These are phyloP conservation scores for Effrenium voratum DNA, from an alignment of 73 alveolate species.

Conservation along the genomic window DNA sequence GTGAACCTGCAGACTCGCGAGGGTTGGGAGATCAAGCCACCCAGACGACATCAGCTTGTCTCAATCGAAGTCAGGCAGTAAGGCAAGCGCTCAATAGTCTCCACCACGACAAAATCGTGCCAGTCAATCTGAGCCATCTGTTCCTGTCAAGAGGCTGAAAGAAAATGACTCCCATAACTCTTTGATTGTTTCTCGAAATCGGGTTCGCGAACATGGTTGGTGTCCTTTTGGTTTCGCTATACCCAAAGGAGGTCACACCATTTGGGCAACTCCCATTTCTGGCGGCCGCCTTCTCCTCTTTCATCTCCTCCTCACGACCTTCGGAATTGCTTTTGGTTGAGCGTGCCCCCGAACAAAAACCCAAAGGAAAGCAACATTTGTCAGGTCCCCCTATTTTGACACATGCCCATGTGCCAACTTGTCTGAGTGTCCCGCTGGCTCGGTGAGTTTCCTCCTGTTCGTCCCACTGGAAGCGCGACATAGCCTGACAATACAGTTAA, in stretches of 20 bases:
- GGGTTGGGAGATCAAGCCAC: neutral
- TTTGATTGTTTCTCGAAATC: neutral
- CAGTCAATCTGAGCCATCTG: conserved; percentile 97
- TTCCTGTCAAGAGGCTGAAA: conserved; percentile 81
- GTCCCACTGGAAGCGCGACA: conserved; percentile 95
- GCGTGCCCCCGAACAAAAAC: neutral
- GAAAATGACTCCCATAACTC: neutral
- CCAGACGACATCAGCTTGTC: neutral
- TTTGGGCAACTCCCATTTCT: too few species aligned
- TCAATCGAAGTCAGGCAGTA: neutral
- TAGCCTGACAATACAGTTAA: conserved; percentile 3
- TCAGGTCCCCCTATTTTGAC: neutral
- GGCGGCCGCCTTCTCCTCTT: conserved; percentile 65
- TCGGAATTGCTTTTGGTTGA: neutral
- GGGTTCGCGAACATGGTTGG: too few species aligned
- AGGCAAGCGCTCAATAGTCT: conserved; percentile 95
- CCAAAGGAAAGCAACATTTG: neutral
- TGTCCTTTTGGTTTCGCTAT: too few species aligned
- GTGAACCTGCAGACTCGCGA: too few species aligned
- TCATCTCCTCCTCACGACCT: conserved; percentile 76
- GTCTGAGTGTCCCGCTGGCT: neutral
- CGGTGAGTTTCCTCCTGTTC: conserved; percentile 96
- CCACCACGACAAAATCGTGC: conserved; percentile 98
- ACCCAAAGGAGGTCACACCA: too few species aligned
- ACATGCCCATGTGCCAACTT: neutral